Base-by-base conservation (phyloP, 2,329 filamentous ascomycete genomes). In the Sarocladium kiliense region DNA sequence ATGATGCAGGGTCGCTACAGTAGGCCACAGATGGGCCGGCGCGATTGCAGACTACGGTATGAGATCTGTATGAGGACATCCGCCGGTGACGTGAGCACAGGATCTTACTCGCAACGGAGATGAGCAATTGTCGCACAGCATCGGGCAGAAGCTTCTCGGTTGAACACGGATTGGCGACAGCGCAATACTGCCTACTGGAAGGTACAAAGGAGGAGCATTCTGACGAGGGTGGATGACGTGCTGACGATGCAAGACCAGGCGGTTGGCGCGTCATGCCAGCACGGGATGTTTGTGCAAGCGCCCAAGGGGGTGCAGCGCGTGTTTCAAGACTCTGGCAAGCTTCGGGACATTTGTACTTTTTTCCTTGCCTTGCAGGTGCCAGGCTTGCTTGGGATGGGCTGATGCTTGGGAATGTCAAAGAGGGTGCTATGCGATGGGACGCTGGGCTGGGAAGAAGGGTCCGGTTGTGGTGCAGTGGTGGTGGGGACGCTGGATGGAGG, bases 231-330 rank as follows among this genome's bases (percentile, higher is more conserved):
- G 21, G 23, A 45, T 45, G 42, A 45, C 42, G 42, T 45, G 42
- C 42, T 45, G 42, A 49, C 14, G 44, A 49, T 11, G 32, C 6
- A 25, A 10, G 12, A 25, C 36, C 12, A 51, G 27, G 30, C 25
- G 44, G 44, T 14, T 27, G 44, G 25, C 23, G 44, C 25, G 30
- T 36, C n/a, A 23, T 36, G 47, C 12, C 16, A 19, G 9, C 27
- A 23, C 10, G 12, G 26, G 47, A 27, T 4, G 47, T 34, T 51
- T 36, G 47, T 51, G 47, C 16, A 51, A 51, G 47, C 47, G 47
- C 47, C 47, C 27, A 51, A 51, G 47, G 47, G 44, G 30, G 16
- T 30, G 47, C 30, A 36, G 27, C 26, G 47, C 7, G 30, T 51
- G 47, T 51, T 51, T 51, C 47, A 51, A 51, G 30, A 23, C 27